Evolutionary conservation across 2,329 filamentous ascomycete species (phyloP), one percentile per base, ranked within the genome.

Genomic region (Pseudogymnoascus sp.): DNA sequence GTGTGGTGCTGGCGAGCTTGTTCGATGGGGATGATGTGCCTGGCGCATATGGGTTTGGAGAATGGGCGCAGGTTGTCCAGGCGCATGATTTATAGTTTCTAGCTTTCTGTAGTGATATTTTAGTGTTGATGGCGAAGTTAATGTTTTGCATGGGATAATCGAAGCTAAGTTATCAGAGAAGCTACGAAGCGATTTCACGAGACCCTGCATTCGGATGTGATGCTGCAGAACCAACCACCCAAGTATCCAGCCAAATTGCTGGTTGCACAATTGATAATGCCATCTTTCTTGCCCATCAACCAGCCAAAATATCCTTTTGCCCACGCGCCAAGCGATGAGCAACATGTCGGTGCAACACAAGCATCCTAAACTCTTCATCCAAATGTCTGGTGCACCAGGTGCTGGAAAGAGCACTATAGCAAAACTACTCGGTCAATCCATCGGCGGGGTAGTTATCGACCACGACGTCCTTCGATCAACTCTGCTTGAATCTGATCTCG

Each of bases 41-140:
- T 12, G 78, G 77, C 2, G 70, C 73, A 5, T 80, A 77, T 68
- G 69, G 70, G 0, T 69, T 69, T 62, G 73, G 70, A 3, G 74
- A 75, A 3, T 80, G 77, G 78, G 76, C 75, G 1, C 75, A 77
- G 62, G 74, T 79, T 30, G 76, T 78, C 4, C 76, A 77, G 63
- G 77, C 76, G 3, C 65, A 74, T 33, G 73, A 75, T 60, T 71
- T 68, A 15, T 67, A 67, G 37, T 64, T n/a, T 18, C 2, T 33
- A 20, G 47, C 6, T 50, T 15, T 18, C 11, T 6, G 4, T 28
- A 41, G 39, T 9, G n/a, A 15, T 41, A 22, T 41, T 41, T 41
- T 41, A 41, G 39, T 41, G 18, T 20, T 41, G 37, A 4, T 25
- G 22, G 22, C 4, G 22, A 25, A 25, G 4, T 4, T 37, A 4